Base-by-base conservation (phyloP, 1,139 yeast species). In the Trichomonascaceae sp. region DNA sequence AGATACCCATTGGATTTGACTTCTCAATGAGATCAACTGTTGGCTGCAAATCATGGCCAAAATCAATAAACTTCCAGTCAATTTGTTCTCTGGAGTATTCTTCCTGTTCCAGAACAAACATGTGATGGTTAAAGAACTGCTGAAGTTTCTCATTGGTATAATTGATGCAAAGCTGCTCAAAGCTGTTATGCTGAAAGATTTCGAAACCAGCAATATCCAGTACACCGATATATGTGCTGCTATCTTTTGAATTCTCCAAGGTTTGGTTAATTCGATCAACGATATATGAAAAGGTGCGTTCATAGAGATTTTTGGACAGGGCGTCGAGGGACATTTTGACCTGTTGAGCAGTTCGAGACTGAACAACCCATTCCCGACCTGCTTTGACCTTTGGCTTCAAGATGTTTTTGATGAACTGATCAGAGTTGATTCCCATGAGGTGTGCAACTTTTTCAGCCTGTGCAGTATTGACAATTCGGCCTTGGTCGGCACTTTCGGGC, bases 181-280 rank as follows among this genome's bases (percentile, higher is more conserved):
- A 93, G 1, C 96, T 88, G 67, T 95, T 95, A 57, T 80, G 79
- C 55, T 88, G 84, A 67, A 95, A 95, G 56, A 93, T 93, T 72
- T 95, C 99, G 71, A 93, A 95, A 7, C 99, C 99, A 0, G 98
- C 98, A 64, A 93, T 95, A 75, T 93, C 99, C 57, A 93, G 75
- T 2, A 95, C 95, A 1, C 99, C 99, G 62, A 93, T 89, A 62
- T 85, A 91, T 12, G 46, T 27, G 56, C 85, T 82, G 18, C 74
- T 70, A 18, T 74, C 69, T 32, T 65, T 69, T 19, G 58, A 55
- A 54, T 69, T 66, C 10, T 74, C 71, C 49, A 91, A 76, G 54
- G 82, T 85, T n/a, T 75, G 75, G 66, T 95, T 95, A 63, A 95
- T 87, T 53, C 82, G 80, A 56, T 78, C 79, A 12, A 93, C 96